Evolutionary conservation across 1,284 basidiomycete species (phyloP), one percentile per base, ranked within the genome.

Genomic region (Agroathelia rolfsii): DNA sequence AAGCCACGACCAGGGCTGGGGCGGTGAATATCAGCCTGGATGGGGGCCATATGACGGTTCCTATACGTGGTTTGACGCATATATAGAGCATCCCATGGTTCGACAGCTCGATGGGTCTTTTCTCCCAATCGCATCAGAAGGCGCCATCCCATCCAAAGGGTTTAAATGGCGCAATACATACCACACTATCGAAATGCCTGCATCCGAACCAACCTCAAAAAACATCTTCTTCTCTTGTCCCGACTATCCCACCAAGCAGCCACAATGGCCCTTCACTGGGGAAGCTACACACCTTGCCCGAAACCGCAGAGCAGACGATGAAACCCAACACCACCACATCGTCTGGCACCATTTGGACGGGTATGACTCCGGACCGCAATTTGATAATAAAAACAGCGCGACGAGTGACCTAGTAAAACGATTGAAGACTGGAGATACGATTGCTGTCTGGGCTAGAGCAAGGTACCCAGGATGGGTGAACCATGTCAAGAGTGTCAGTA

Each of bases 41-140:
- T n/a, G n/a, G n/a, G n/a, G n/a, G n/a, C 8, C 21, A 12, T 32
- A 36, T 12, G 11, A 25, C 7, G 25, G 27, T 1, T 28, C 33
- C 20, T 39, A 25, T 28, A 35, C 39, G 10, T 41, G 39, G 38
- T 41, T 39, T 19, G 38, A 40, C n/a, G 34, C 26, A 15, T 11
- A 20, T n/a, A 19, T 39, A 21, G 26, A 39, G 19, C 27, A 20
- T 13, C 9, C 21, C 22, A 12, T 6, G 8, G n/a, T 9, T 12
- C 16, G 5, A 3, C 25, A 28, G n/a, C n/a, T n/a, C n/a, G n/a
- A n/a, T n/a, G n/a, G n/a, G n/a, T n/a, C n/a, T n/a, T n/a, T n/a
- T n/a, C n/a, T n/a, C n/a, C n/a, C n/a, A n/a, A n/a, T n/a, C n/a
- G n/a, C n/a, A n/a, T n/a, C n/a, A n/a, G n/a, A n/a, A n/a, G n/a